Base-by-base conservation (phyloP, 129 eudicot species). In the Ambrosia artemisiifolia region DNA sequence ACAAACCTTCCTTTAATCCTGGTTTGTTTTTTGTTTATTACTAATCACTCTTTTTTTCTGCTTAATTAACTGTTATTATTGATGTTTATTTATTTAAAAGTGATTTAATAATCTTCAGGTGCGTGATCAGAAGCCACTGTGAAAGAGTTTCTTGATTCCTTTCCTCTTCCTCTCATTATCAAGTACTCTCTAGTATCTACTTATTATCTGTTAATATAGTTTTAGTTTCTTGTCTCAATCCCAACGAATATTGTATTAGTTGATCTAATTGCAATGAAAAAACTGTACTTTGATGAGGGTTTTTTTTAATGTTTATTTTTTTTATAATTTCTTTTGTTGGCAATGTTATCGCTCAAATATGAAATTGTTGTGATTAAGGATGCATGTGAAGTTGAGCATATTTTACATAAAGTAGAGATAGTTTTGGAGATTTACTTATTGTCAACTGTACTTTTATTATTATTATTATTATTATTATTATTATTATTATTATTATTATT, bases 81-180 rank as follows among this genome's bases (percentile, higher is more conserved):
- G 28, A 24, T 24, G 28, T 24, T 24, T 24, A 24, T 24, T 24
- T 24, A 59, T 42, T 75, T 66, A 7, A 36, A 33, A 18, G 48
- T 12, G 10, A 38, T 56, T 34, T 67, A 67, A 11, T 46, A 11
- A 35, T 56, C 84, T 74, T 75, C 85, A 93, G 98, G 90, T 34
- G 66, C 81, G 72, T 83, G 77, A n/a, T 83, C 91, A 35, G 96
- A 93, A 54, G 79, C 83, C 34, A 84, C 96, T 18, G 88, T 81
- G 9, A 85, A 87, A 75, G 88, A 90, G 0, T 93, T 93, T 49
- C 96, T 93, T n/a, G 14, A 48, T 51, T 90, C 88, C 19, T 93
- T 85, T 68, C 98, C 98, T 12, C 95, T 93, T 51, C 88, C 90
- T 20, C 83, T 86, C 38, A 85, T 93, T 48, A 84, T 93, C 81